phyloP scores from a whole-genome alignment of 2,329 filamentous ascomycete species.

The Camillea tinctor region DNA sequence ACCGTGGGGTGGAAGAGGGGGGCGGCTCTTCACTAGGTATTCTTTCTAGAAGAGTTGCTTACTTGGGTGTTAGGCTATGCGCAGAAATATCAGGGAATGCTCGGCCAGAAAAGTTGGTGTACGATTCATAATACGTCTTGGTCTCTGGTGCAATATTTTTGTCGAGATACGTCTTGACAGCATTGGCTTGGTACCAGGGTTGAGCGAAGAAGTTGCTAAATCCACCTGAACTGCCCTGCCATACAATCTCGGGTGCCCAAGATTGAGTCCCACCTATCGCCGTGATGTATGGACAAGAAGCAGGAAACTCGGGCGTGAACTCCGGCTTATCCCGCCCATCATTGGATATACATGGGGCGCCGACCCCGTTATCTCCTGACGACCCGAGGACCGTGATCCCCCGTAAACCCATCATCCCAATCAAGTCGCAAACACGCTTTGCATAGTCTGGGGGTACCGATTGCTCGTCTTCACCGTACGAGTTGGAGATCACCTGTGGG shows the following conservation, averaged over 20 bases:
- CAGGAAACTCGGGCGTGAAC: slow-evolving; percentile 14
- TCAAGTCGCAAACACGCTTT: slow-evolving; percentile 56
- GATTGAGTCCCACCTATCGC: slow-evolving; percentile 12
- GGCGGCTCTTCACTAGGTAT: background rate
- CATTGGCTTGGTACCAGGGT: slow-evolving; percentile 10
- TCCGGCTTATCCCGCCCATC: slow-evolving; percentile 15
- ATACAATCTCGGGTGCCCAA: slow-evolving; percentile 11
- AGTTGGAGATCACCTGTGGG: slow-evolving; percentile 61
- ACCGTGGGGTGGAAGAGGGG: too few species aligned
- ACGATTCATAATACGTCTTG: slow-evolving; percentile 17
- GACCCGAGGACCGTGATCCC: slow-evolving; percentile 63
- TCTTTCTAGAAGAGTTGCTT: slow-evolving; percentile 2
- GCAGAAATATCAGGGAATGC: slow-evolving; percentile 15
- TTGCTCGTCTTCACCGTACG: slow-evolving; percentile 68
- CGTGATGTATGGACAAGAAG: slow-evolving; percentile 14
- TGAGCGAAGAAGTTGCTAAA: slow-evolving; percentile 16
- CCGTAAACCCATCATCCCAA: slow-evolving; percentile 61
- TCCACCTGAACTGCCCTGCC: slow-evolving; percentile 13
- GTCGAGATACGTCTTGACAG: slow-evolving; percentile 10
- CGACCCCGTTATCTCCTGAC: slow-evolving; percentile 59
- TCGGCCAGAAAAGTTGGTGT: slow-evolving; percentile 16
- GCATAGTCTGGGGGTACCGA: slow-evolving; percentile 59
- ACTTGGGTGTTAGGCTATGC: slow-evolving; percentile 19
- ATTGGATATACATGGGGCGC: slow-evolving; percentile 44
- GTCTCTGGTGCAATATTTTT: slow-evolving; percentile 7